These are phyloP conservation scores for Colletotrichum echinochloae DNA, from an alignment of 2,329 filamentous ascomycete genomes.

Conservation along the genomic window DNA sequence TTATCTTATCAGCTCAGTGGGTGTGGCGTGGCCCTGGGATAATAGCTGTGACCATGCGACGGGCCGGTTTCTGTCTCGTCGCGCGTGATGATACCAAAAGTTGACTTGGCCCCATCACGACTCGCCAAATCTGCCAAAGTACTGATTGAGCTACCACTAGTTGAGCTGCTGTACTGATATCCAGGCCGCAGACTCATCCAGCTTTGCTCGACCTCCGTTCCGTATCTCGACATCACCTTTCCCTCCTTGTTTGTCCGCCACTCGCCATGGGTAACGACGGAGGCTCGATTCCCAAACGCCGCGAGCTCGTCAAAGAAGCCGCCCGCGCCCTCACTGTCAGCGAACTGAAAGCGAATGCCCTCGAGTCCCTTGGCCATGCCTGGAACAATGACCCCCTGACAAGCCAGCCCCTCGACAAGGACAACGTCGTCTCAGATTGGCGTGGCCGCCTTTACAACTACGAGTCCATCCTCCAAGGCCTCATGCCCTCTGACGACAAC, in stretches of 20 bases:
- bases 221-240: neutral
- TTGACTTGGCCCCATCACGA: neutral
- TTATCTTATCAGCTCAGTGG: constrained; percentile 14
- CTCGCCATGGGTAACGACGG: constrained; percentile 95
- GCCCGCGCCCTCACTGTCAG: constrained; percentile 84
- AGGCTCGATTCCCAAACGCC: constrained; percentile 93
- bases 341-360: constrained; percentile 88
- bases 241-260: neutral
- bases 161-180: neutral
- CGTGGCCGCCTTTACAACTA: constrained; percentile 93
- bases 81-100: too few relatives aligned
- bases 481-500: constrained; percentile 60
- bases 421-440: constrained; percentile 86
- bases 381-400: constrained; percentile 94
- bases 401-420: constrained; percentile 74
- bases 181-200: neutral
- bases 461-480: constrained; percentile 80
- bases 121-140: neutral
- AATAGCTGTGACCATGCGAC: neutral
- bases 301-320: constrained; percentile 95
- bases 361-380: constrained; percentile 85
- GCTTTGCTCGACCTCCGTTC: neutral
- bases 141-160: neutral
- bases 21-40: neutral
- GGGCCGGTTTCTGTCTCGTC: neutral